These are phyloP conservation scores for Dendrothele bispora DNA, from an alignment of 768 basidiomycete genomes.

Conservation along the genomic window DNA sequence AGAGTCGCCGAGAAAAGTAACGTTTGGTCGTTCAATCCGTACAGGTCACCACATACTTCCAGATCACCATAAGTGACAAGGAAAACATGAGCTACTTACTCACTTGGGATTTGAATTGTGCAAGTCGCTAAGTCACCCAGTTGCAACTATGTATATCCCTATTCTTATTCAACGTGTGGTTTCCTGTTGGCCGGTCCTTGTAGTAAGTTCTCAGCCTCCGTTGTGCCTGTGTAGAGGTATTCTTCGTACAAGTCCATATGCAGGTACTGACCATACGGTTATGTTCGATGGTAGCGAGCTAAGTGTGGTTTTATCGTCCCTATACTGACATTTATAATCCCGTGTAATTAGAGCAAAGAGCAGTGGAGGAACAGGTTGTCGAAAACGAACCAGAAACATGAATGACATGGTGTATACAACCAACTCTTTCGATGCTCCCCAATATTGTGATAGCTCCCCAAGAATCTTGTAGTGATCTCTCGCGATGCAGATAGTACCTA, in stretches of 20 bases:
- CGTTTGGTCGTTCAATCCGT: too few species aligned
- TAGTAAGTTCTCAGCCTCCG: slow-evolving; percentile 65
- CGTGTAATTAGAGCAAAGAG: background rate
- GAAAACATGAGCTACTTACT: too few species aligned
- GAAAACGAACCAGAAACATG: slow-evolving; percentile 70
- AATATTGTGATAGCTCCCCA: slow-evolving; percentile 81
- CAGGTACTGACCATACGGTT: slow-evolving; percentile 54
- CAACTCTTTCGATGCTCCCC: slow-evolving; percentile 54
- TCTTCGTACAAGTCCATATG: slow-evolving; percentile 62
- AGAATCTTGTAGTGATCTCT: slow-evolving; percentile 75
- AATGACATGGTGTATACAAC: slow-evolving; percentile 72
- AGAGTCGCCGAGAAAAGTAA: too few species aligned
- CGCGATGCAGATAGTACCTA: slow-evolving; percentile 85
- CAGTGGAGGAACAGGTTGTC: background rate
- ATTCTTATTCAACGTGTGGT: too few species aligned
- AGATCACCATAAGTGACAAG: too few species aligned
- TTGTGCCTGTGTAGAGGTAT: slow-evolving; percentile 55
- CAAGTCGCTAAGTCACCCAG: too few species aligned
- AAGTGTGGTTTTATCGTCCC: slow-evolving; percentile 88
- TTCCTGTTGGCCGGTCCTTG: too few species aligned
- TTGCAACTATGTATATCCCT: too few species aligned
- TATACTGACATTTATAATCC: slow-evolving; percentile 25
- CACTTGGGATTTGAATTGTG: too few species aligned
- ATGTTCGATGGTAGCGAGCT: slow-evolving; percentile 73
- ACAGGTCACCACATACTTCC: too few species aligned